Evolutionary conservation across 306 rosid genomes (phyloP).

Genomic region (Rubus idaeus): DNA sequence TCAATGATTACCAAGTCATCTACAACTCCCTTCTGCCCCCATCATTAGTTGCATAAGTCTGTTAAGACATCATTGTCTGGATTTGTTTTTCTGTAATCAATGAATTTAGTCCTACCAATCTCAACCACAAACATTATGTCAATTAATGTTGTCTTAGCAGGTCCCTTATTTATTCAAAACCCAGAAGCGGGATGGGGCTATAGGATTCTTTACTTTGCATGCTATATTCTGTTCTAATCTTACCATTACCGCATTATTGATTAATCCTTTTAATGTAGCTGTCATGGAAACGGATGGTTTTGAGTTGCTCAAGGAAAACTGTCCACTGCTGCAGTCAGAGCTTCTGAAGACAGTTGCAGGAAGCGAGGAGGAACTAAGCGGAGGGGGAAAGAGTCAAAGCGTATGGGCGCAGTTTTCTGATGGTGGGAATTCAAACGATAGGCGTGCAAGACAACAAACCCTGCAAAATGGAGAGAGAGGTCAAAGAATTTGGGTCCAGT

Average conservation of each 20-base stretch:
- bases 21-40: background rate
- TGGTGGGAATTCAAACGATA: constrained; percentile 83
- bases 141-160: background rate
- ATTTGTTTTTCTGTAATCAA: background rate
- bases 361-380: constrained; percentile 80
- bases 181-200: constrained; percentile 25
- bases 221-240: constrained; percentile 13
- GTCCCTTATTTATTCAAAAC: background rate
- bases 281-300: constrained; percentile 97
- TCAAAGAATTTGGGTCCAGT: constrained; percentile 72
- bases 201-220: constrained; percentile 6
- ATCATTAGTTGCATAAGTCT: background rate
- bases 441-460: constrained; percentile 78
- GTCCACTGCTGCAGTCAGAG: constrained; percentile 90
- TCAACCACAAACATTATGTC: background rate
- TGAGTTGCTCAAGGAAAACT: constrained; percentile 84
- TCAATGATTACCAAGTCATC: too few relatives aligned
- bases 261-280: constrained; percentile 50
- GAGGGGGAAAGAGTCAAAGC: constrained; percentile 81
- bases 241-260: background rate
- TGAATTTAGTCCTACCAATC: background rate
- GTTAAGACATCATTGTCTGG: background rate
- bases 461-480: constrained; percentile 81
- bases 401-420: constrained; percentile 97
- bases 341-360: constrained; percentile 92